phyloP scores from a whole-genome alignment of 192 early-diverging fungal species.

The Gryganskiella cystojenkinii region DNA sequence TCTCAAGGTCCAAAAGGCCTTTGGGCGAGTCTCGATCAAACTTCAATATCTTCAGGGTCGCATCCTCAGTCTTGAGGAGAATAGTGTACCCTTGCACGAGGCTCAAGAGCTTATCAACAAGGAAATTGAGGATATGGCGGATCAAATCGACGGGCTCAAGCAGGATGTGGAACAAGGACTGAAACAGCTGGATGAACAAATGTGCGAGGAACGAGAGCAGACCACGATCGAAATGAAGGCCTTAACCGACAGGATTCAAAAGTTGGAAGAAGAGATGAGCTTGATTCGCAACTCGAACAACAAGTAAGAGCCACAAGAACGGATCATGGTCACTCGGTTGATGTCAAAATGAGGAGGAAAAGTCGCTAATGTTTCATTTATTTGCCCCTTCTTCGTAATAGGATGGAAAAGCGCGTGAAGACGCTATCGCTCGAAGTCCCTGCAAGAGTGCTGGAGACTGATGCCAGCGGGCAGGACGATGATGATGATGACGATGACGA shows the following conservation, averaged over 20 bases:
- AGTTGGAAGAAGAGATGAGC: slow-evolving; percentile 36
- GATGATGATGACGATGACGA: slow-evolving; percentile 49
- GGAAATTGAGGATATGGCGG: slow-evolving; percentile 47
- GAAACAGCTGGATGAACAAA: slow-evolving; percentile 45
- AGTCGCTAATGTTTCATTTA: background rate
- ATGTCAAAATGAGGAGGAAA: background rate
- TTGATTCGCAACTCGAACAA: slow-evolving; percentile 32
- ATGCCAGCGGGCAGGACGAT: slow-evolving; percentile 32
- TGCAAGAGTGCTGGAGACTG: background rate
- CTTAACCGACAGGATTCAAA: slow-evolving; percentile 42
- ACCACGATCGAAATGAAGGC: slow-evolving; percentile 39
- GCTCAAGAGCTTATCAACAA: slow-evolving; percentile 45
- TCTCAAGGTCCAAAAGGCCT: slow-evolving; percentile 49
- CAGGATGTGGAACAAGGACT: slow-evolving; percentile 40
- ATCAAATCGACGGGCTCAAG: slow-evolving; percentile 37
- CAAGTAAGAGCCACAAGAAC: slow-evolving; percentile 12
- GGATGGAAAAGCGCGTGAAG: slow-evolving; percentile 36
- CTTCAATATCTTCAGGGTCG: slow-evolving; percentile 45
- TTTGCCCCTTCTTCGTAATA: background rate
- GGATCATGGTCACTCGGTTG: background rate
- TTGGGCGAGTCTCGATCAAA: slow-evolving; percentile 44
- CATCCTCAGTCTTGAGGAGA: slow-evolving; percentile 40
- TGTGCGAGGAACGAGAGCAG: slow-evolving; percentile 43
- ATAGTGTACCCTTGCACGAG: slow-evolving; percentile 33
- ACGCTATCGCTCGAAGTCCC: slow-evolving; percentile 28